Conservation (phyloP, 1,139 yeast genomes). For the Torulaspora pretoriensis region DNA sequence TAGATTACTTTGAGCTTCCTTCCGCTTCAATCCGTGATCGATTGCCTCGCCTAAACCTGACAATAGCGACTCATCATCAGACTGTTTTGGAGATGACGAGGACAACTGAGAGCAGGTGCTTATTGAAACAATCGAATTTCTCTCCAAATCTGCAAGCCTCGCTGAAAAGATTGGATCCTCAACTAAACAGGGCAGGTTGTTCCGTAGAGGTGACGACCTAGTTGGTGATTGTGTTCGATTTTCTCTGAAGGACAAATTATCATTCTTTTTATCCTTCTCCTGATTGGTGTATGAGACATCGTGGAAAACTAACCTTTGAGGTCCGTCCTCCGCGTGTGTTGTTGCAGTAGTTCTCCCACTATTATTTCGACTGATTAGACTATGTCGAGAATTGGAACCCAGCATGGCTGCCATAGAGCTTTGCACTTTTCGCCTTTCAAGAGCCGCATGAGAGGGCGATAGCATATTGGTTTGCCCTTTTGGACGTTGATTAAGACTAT, state of each 20-base stretch:
- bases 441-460: conserved; percentile 26
- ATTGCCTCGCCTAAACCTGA: neutral
- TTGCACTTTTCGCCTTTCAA: conserved; percentile 26
- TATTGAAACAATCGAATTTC: conserved; percentile 20
- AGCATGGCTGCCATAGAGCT: conserved; percentile 19
- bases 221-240: conserved; percentile 8
- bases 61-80: conserved; percentile 1
- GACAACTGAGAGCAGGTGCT: conserved; percentile 22
- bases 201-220: conserved; percentile 20
- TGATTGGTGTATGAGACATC: conserved; percentile 9
- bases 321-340: conserved; percentile 18
- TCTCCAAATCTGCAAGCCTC: conserved; percentile 2
- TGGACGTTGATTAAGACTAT: conserved; percentile 21
- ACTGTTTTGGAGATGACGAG: conserved; percentile 2
- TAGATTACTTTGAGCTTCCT: conserved; percentile 17
- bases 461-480: conserved; percentile 9
- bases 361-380: conserved; percentile 11
- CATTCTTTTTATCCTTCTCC: neutral
- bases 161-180: conserved; percentile 9
- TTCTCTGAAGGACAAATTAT: conserved; percentile 2
- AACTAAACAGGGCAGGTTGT: conserved; percentile 14
- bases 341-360: conserved; percentile 5
- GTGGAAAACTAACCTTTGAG: conserved; percentile 30
- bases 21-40: conserved; percentile 17
- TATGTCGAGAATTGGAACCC: conserved; percentile 11